Percentiles rank a stretch among this genome's conserved stretches.
Evolutionary conservation across 2,329 filamentous ascomycete genomes (phyloP).

Genomic region (Aureobasidium zeae): DNA sequence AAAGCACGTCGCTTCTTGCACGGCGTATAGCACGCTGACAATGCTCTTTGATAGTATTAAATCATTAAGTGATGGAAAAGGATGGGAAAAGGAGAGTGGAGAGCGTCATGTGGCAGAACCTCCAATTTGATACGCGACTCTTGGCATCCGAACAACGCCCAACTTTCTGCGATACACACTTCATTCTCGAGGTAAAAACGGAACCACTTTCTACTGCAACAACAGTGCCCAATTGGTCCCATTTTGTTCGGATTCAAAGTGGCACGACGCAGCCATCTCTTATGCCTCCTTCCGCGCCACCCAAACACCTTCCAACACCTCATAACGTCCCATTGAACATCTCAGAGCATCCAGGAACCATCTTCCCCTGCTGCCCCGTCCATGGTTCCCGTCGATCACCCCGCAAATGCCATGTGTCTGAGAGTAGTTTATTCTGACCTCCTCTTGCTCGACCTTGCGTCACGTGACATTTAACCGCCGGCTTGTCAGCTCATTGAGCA

Average conservation of each 20-base stretch:
- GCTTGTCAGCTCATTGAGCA: neutral
- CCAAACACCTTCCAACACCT: neutral
- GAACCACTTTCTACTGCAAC: neutral
- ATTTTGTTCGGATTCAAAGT: neutral
- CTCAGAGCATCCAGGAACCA: conserved; percentile 14
- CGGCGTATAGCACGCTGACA: conserved; percentile 8
- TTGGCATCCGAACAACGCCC: neutral
- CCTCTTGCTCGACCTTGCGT: neutral
- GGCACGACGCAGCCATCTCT: neutral
- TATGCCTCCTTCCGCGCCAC: neutral
- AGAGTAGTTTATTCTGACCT: conserved; percentile 15
- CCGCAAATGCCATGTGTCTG: conserved; percentile 16
- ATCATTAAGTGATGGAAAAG: conserved; percentile 8
- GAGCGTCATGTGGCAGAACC: neutral
- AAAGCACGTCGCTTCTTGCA: neutral
- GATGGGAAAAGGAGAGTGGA: conserved; percentile 8
- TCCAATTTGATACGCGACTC: conserved; percentile 4
- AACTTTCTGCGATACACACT: neutral
- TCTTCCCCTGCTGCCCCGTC: conserved; percentile 8
- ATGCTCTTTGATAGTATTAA: conserved; percentile 6
- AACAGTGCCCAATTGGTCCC: neutral
- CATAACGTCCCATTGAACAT: neutral
- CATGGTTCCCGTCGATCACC: conserved; percentile 17
- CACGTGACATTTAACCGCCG: neutral
- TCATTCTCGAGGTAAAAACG: neutral